phyloP scores from a whole-genome alignment of 179 eudicot species.

The Silene noctiflora region DNA sequence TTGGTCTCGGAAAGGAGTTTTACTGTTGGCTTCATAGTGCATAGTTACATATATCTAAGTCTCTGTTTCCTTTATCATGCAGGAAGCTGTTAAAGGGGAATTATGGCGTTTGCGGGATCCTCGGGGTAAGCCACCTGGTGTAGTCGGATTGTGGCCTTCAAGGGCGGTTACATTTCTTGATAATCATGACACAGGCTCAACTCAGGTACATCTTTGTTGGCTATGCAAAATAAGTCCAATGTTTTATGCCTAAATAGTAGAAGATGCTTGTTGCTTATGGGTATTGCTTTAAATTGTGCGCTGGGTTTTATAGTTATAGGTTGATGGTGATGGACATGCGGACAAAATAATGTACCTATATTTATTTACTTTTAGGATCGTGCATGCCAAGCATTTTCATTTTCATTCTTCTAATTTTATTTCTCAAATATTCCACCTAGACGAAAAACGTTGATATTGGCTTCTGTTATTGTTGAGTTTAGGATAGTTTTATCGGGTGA shows the following conservation, averaged over 20 bases:
- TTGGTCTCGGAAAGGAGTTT: not conserved
- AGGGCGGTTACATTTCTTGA: constrained; percentile 81
- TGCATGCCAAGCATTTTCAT: too few relatives aligned
- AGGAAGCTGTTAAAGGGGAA: constrained; percentile 84
- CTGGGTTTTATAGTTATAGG: not conserved
- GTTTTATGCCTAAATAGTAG: not conserved
- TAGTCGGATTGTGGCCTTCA: constrained; percentile 84
- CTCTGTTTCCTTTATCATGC: not conserved
- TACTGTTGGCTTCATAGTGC: not conserved
- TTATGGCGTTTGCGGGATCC: constrained; percentile 75
- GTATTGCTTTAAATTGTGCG: not conserved
- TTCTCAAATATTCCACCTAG: too few relatives aligned
- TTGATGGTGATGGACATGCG: too few relatives aligned
- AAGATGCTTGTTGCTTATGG: not conserved
- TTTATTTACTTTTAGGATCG: too few relatives aligned
- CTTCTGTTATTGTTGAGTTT: too few relatives aligned
- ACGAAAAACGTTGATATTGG: too few relatives aligned
- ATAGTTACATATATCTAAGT: not conserved
- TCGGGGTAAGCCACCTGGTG: constrained; percentile 80
- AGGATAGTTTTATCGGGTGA: too few relatives aligned
- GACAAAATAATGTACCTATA: too few relatives aligned
- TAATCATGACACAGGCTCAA: constrained; percentile 85
- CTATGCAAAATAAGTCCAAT: constrained; percentile 2
- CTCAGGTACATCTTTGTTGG: constrained; percentile 48
- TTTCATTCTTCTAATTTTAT: too few relatives aligned